Conservation (phyloP, 805 yeast genomes). For the Hagleromyces aurorensis region DNA sequence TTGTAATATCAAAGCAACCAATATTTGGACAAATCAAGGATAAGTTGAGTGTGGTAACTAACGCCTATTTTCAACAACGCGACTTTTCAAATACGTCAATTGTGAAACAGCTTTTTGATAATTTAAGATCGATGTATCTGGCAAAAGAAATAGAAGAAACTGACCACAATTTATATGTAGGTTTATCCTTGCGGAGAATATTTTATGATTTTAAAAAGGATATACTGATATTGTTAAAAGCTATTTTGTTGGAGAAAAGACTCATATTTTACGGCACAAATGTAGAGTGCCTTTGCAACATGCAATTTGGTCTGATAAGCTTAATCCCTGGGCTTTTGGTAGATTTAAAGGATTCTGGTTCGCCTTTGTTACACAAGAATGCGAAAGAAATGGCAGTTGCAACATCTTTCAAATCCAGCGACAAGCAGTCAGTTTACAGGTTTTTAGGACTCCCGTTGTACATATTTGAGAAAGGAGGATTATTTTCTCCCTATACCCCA, state of each 20-base stretch:
- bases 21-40: conserved; percentile 83
- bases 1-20: conserved; percentile 79
- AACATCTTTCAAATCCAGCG: conserved; percentile 64
- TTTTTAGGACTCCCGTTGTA: conserved; percentile 87
- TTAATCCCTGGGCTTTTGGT: conserved; percentile 74
- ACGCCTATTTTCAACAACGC: conserved; percentile 74
- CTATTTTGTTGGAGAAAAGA: conserved; percentile 64
- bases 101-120: conserved; percentile 62
- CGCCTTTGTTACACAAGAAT: conserved; percentile 57
- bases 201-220: conserved; percentile 51
- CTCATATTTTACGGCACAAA: conserved; percentile 72
- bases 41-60: conserved; percentile 81
- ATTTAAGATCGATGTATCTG: conserved; percentile 41
- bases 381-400: conserved; percentile 48
- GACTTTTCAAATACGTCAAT: conserved; percentile 65
- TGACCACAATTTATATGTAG: conserved; percentile 62
- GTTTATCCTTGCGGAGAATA: conserved; percentile 61
- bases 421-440: conserved; percentile 63
- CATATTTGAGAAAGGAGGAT: conserved; percentile 75
- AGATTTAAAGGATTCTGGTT: conserved; percentile 68
- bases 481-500: conserved; percentile 92
- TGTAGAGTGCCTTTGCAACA: conserved; percentile 70
- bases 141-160: conserved; percentile 26
- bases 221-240: conserved; percentile 63
- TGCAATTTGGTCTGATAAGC: conserved; percentile 77